Conservation (phyloP, 225 moss, liverwort and hornwort species). For the Bryum argenteum region DNA sequence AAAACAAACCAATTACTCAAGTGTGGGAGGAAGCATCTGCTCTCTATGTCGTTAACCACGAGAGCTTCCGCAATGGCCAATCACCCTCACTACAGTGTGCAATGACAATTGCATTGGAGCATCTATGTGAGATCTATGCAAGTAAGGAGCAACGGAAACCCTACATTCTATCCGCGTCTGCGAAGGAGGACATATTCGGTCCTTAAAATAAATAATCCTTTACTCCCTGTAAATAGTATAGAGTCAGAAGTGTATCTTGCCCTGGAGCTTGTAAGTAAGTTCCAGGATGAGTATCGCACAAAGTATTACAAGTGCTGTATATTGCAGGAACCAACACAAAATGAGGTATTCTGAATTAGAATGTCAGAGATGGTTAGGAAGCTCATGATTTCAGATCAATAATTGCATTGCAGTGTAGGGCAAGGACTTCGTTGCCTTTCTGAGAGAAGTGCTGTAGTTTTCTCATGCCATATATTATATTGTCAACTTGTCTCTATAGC, state of each 20-base stretch:
- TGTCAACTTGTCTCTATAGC: conserved; percentile 11
- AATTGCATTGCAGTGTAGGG: conserved; percentile 23
- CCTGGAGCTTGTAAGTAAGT: conserved; percentile 30
- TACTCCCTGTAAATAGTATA: conserved; percentile 36
- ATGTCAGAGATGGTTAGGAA: conserved; percentile 15
- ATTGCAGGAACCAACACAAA: conserved; percentile 12
- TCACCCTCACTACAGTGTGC: conserved; percentile 50
- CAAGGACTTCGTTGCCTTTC: conserved; percentile 13
- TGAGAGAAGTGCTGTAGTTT: conserved; percentile 24
- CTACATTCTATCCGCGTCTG: conserved; percentile 40
- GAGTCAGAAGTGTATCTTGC: conserved; percentile 6
- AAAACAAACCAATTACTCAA: conserved; percentile 44
- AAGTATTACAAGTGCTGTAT: conserved; percentile 16
- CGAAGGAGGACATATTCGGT: conserved; percentile 48
- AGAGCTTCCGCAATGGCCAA: conserved; percentile 30
- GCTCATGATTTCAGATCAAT: conserved; percentile 22
- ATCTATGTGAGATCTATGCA: conserved; percentile 52
- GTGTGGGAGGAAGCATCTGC: conserved; percentile 66
- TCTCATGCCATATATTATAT: conserved; percentile 19
- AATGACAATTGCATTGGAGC: conserved; percentile 40
- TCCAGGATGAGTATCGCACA: conserved; percentile 22
- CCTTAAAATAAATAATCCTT: conserved; percentile 8
- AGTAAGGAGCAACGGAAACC: conserved; percentile 44
- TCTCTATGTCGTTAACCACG: conserved; percentile 46
- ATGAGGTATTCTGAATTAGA: not conserved